Percentiles rank a stretch among this genome's conserved stretches.
phyloP scores from a whole-genome alignment of 352 stramenopile genomes.

The Pythium apleroticum region DNA sequence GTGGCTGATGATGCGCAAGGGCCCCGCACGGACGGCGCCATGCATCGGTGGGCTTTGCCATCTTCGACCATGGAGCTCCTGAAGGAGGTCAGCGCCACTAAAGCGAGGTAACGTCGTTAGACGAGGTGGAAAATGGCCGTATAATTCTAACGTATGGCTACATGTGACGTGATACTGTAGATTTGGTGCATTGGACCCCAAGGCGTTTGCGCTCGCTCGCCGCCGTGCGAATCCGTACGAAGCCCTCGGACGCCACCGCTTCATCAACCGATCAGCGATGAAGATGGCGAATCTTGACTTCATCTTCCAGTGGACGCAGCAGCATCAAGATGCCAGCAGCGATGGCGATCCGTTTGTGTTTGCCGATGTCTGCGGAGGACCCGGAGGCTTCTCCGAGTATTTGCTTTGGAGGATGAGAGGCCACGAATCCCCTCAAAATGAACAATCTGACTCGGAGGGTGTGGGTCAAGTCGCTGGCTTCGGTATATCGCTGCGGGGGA shows the following conservation, averaged over 20 bases:
- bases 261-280: constrained; percentile 82
- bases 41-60: constrained; percentile 5
- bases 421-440: not conserved
- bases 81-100: constrained; percentile 11
- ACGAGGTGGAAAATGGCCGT: not conserved
- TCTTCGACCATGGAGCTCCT: constrained; percentile 18
- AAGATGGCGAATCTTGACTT: constrained; percentile 78
- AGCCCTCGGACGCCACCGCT: constrained; percentile 50
- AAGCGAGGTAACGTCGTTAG: constrained; percentile 25
- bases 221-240: constrained; percentile 57
- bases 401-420: constrained; percentile 46
- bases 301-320: constrained; percentile 51
- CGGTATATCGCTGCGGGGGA: constrained; percentile 64
- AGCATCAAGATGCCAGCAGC: not conserved
- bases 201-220: constrained; percentile 43
- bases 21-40: not conserved
- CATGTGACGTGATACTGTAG: constrained; percentile 20
- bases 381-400: constrained; percentile 82
- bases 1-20: not conserved
- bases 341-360: constrained; percentile 45
- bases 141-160: constrained; percentile 27
- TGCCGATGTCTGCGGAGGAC: constrained; percentile 74
- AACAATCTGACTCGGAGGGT: not conserved
- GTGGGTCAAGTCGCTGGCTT: constrained; percentile 32
- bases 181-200: constrained; percentile 38